Conservation (phyloP, 2,329 filamentous ascomycete species). For the Leptographium galeiforme region DNA sequence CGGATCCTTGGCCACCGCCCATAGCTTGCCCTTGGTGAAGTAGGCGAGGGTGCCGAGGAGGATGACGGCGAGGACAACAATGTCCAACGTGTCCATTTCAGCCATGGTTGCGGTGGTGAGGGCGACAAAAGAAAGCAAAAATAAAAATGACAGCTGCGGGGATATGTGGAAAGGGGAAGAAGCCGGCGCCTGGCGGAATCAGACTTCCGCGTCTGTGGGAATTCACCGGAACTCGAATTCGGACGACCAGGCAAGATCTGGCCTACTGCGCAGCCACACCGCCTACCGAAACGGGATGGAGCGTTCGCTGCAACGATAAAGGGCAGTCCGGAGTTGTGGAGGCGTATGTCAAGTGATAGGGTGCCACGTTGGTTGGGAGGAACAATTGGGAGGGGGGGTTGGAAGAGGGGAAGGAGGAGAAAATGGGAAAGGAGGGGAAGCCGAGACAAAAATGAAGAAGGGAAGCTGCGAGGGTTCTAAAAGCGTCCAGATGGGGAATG, state of each 20-base stretch:
- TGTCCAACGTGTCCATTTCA: constrained; percentile 89
- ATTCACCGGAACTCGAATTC: neutral
- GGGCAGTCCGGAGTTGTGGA: neutral
- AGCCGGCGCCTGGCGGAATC: neutral
- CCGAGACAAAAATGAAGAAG: neutral
- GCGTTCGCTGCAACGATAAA: too few species aligned
- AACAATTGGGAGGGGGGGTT: too few species aligned
- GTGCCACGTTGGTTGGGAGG: neutral
- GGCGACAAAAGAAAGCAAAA: neutral
- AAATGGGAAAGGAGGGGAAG: neutral
- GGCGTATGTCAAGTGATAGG: neutral
- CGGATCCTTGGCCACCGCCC: constrained; percentile 78
- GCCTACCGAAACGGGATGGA: neutral
- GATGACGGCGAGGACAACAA: constrained; percentile 76
- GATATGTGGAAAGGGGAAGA: neutral
- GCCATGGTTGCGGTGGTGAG: constrained; percentile 50
- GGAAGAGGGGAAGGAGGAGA: neutral
- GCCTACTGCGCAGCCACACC: neutral
- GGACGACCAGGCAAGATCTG: neutral
- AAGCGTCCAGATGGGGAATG: neutral
- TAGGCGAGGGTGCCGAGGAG: constrained; percentile 83
- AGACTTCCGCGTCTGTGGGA: neutral
- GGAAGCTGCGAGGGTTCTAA: neutral
- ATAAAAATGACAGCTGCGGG: neutral
- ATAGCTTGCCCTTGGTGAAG: constrained; percentile 94